phyloP scores from a whole-genome alignment of 1,139 yeast species.

The Sugiyamaella grinbergsii region DNA sequence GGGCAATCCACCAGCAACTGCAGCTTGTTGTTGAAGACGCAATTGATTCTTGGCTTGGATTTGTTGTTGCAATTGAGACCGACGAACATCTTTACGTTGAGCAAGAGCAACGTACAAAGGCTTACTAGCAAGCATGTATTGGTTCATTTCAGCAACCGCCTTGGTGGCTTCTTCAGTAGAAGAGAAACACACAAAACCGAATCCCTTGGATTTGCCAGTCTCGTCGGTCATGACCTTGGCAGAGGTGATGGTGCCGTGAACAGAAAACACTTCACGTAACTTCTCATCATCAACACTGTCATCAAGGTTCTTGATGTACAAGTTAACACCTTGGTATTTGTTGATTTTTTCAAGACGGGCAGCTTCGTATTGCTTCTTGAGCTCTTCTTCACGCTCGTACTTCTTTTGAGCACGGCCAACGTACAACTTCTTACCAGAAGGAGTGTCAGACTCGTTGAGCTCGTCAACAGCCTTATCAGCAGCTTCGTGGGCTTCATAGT shows the following conservation, averaged over 20 bases:
- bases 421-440: constrained; percentile 83
- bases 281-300: constrained; percentile 89
- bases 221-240: constrained; percentile 97
- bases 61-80: constrained; percentile 96
- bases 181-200: constrained; percentile 97
- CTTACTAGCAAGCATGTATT: constrained; percentile 92
- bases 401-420: constrained; percentile 99
- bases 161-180: constrained; percentile 98
- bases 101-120: constrained; percentile 99
- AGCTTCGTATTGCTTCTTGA: constrained; percentile 85
- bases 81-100: constrained; percentile 98
- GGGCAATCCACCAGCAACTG: constrained; percentile 85
- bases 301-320: constrained; percentile 95
- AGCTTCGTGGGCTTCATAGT: constrained; percentile 81
- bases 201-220: constrained; percentile 93
- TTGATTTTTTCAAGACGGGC: constrained; percentile 49
- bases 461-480: constrained; percentile 93
- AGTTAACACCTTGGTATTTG: constrained; percentile 97
- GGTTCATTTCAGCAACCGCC: constrained; percentile 98
- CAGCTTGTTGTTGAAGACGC: constrained; percentile 87
- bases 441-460: constrained; percentile 83
- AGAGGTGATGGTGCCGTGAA: constrained; percentile 93
- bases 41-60: constrained; percentile 94
- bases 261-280: constrained; percentile 88
- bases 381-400: constrained; percentile 95